Base-by-base conservation (phyloP, 2,329 filamentous ascomycete species). In the Phaeomoniella chlamydospora region DNA sequence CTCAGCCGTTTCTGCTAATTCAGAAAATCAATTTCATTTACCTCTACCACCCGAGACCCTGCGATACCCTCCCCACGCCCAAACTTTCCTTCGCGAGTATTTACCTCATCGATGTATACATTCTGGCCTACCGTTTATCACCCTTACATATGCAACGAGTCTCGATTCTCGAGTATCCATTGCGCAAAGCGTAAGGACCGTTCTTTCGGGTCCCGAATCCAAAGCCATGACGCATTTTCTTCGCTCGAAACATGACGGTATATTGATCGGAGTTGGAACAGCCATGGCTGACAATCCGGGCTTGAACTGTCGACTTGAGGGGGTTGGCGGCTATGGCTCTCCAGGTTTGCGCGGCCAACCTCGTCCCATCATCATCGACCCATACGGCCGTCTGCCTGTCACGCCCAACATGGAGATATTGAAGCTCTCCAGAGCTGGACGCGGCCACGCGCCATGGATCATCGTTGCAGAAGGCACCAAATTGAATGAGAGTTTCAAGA, bases 161-260 rank as follows among this genome's bases (percentile, higher is more conserved):
- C 77, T 98, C 45, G 88, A 96, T 61, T 79, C 80, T 29, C 73
- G 77, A 37, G 68, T 92, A 35, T 74, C 86, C 2, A 68, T 88
- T 17, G 68, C 77, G 0, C 84, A 85, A 0, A 86, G 86, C 11
- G 67, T 75, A n/a, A 81, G 80, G 45, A 96, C 88, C 2, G 66
- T 72, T 0, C 71, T 96, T 11, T 96, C 88, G 1, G 87, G 87
- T 3, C 72, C 80, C 0, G 68, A 77, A 43, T 84, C 84, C 26
- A 94, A 94, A 57, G 72, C 82, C 36, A 92, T 96, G 84, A 94
- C 88, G 0, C 88, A 96, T 57, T 84, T 81, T 53, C 71, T 96
- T 17, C 82, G 88, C 48, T 77, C 78, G 10, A 72, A 70, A 12
- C 86, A 96, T 58, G 75, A 82, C 43, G 85, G 83, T 29, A 93